Conservation (phyloP, 225 moss, liverwort and hornwort species). For the Polytrichum commune region DNA sequence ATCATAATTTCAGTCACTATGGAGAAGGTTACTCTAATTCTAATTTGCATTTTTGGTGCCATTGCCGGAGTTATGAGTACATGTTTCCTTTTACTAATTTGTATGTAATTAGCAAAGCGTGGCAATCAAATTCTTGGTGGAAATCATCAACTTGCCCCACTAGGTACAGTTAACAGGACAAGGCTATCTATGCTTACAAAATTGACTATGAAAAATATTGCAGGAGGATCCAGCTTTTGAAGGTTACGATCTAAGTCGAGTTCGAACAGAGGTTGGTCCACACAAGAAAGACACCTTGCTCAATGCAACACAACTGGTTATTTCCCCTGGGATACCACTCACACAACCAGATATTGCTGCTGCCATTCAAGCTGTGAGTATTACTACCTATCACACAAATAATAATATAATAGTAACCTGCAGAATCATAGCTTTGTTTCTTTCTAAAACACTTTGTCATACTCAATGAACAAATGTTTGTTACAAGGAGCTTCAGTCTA, state of each 20-base stretch:
- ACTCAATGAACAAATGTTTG: too few relatives aligned
- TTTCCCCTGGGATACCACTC: constrained; percentile 87
- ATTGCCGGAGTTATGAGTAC: constrained; percentile 3
- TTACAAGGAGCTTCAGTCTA: too few relatives aligned
- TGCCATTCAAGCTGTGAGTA: constrained; percentile 77
- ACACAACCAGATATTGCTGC: constrained; percentile 67
- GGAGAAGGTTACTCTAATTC: too few relatives aligned
- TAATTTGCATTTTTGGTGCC: background rate
- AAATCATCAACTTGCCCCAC: too few relatives aligned
- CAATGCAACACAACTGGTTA: constrained; percentile 68
- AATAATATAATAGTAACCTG: too few relatives aligned
- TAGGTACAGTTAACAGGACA: background rate
- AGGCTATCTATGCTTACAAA: background rate
- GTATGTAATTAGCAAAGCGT: background rate
- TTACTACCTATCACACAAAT: background rate
- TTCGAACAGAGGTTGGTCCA: constrained; percentile 72
- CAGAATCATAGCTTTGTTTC: too few relatives aligned
- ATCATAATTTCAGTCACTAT: background rate
- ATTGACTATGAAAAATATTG: constrained; percentile 4
- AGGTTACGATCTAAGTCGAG: constrained; percentile 48
- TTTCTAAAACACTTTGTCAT: too few relatives aligned
- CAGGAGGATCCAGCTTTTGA: constrained; percentile 67
- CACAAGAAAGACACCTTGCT: constrained; percentile 65
- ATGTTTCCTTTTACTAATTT: constrained; percentile 5
- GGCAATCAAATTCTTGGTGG: background rate